Base-by-base conservation (phyloP, 306 rosid genomes). In the barrel medic (Medicago truncatula) region DNA sequence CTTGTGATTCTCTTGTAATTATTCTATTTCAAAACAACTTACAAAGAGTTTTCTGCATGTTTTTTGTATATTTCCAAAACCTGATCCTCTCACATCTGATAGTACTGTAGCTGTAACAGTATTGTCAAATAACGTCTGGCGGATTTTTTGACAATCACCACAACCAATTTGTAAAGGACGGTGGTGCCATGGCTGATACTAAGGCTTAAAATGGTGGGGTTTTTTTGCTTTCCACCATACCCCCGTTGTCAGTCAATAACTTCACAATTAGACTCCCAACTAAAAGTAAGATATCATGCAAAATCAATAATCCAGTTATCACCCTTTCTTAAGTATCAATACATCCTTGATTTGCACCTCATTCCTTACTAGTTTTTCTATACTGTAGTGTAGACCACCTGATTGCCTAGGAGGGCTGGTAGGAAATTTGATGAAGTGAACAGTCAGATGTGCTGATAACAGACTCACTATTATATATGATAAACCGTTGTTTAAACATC, bases 391-490 rank as follows among this genome's bases (percentile, higher is more conserved):
- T 34, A 20, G 43, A 38, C 43, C 17, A 5, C 73, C 54, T 13
- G 28, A 28, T 9, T 65, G 73, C 44, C 18, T 52, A 52, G 54
- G n/a, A 36, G 20, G 78, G 50, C 60, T 74, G 49, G 50, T 61
- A 53, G 11, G 61, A 21, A 75, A 41, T 36, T 34, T 70, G 56
- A 31, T 53, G 12, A 17, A 73, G 73, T 34, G 62, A 70, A 61
- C 17, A 14, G 62, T 6, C 41, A 71, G 49, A 49, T 41, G n/a
- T 67, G 46, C 76, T 25, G 34, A 17, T 38, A 21, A 17, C 17
- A 23, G 76, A 67, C 25, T 40, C n/a, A n/a, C 21, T 75, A 77
- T 77, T 77, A 25, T 7, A 15, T 56, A 47, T 60, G 79, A 62
- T 8, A 57, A 66, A 49, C 23, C 67, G 53, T 15, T 72, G 67